A percentile compares a stretch with the other conserved stretches of the same genome.
phyloP scores from a whole-genome alignment of 208 protist genomes.

The Trypanosoma scelopori region DNA sequence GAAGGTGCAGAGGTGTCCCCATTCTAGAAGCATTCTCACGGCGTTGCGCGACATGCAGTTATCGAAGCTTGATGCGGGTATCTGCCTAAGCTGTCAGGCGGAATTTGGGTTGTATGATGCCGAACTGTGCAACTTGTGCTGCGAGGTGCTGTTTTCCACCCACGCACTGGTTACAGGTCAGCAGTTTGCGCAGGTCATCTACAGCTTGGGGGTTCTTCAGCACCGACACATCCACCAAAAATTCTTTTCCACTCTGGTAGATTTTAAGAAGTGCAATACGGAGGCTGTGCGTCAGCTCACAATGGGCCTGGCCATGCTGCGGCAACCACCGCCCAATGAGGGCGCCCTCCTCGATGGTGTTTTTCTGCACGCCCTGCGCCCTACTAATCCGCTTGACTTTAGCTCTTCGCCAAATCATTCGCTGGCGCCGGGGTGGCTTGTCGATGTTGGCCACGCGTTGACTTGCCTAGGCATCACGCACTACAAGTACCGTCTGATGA shows the following conservation, averaged over 20 bases:
- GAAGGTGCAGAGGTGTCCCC: constrained; percentile 76
- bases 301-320: constrained; percentile 83
- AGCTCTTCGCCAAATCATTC: constrained; percentile 31
- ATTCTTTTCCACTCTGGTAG: constrained; percentile 70
- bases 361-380: constrained; percentile 81
- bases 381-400: constrained; percentile 31
- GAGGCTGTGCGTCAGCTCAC: constrained; percentile 60
- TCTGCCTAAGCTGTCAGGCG: constrained; percentile 68
- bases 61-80: constrained; percentile 75
- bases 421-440: constrained; percentile 70
- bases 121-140: constrained; percentile 79
- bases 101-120: constrained; percentile 80
- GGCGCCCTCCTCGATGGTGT: constrained; percentile 62
- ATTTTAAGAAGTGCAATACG: constrained; percentile 68
- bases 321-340: constrained; percentile 61
- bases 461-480: constrained; percentile 66
- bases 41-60: constrained; percentile 51
- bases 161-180: constrained; percentile 72
- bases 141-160: constrained; percentile 63
- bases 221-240: constrained; percentile 83
- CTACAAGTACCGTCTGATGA: constrained; percentile 82
- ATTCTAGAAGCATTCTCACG: constrained; percentile 64
- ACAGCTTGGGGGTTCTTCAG: constrained; percentile 80
- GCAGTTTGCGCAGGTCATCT: constrained; percentile 79
- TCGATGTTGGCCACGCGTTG: constrained; percentile 78